Evolutionary conservation across 768 basidiomycete genomes (phyloP), one percentile per base, ranked within the genome.

Genomic region (Psilocybe sp.): DNA sequence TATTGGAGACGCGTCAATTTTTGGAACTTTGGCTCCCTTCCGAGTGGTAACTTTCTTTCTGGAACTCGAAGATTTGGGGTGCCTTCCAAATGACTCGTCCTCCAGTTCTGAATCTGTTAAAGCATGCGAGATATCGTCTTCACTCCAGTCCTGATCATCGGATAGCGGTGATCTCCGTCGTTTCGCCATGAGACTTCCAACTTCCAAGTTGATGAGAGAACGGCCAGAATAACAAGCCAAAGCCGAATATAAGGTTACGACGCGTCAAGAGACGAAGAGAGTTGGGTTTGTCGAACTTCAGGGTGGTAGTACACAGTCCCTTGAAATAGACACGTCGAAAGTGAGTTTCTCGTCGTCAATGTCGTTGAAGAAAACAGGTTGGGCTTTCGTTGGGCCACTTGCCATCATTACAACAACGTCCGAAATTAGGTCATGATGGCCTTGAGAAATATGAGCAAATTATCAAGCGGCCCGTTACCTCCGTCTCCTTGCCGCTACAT

Each of bases 161-260:
- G 51, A 52, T 46, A 31, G 47, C 35, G 42, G 53, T 48, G 52
- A 39, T 46, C 55, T 61, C 42, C 51, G 61, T 20, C 63, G 63
- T 57, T 64, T 66, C 18, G 54, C 28, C 64, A 64, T 64, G 18
- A 32, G 35, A 40, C 33, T 39, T 39, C 28, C 15, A 12, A 15
- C 28, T 15, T 34, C 16, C 14, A 44, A 43, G 31, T 1, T 35
- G 33, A 42, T 23, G 37, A 43, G 6, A 16, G 5, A 13, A 6
- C 16, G 33, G 7, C 5, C n/a, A 40, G 28, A 15, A 37, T 23
- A 32, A 40, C 19, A 16, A 9, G 23, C 31, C 28, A 31, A 5
- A 11, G 19, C 6, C 12, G 18, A 31, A 28, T 20, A 12, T 32
- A 48, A 31, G 15, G 38, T 12, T 39, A 40, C 23, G n/a, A 15